phyloP scores from a whole-genome alignment of 2,329 filamentous ascomycete species.

The Ceratocystis eucalypticola region DNA sequence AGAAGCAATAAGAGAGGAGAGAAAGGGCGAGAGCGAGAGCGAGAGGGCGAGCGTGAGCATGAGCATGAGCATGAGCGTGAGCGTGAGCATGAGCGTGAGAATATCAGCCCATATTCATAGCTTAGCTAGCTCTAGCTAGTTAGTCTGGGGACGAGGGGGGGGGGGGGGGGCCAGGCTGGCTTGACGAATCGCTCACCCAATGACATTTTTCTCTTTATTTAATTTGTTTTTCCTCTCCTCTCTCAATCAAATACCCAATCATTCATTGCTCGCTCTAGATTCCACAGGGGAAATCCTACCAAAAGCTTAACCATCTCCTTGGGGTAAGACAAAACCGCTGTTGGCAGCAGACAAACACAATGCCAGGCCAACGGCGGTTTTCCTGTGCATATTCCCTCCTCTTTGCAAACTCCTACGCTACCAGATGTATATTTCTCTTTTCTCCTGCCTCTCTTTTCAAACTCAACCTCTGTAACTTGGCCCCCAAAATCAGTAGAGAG shows the following conservation, averaged over 20 bases:
- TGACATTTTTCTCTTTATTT: background rate
- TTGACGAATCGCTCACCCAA: background rate
- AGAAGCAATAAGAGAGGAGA: background rate
- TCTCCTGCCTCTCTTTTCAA: background rate
- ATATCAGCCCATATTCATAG: background rate
- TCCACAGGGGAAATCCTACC: background rate
- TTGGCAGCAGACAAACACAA: background rate
- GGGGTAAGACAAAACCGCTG: background rate
- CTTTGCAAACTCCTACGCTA: background rate
- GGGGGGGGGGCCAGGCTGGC: too few species aligned
- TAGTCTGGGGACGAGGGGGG: background rate
- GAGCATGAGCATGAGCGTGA: too few species aligned
- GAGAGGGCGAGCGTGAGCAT: too few species aligned
- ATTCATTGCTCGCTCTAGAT: background rate
- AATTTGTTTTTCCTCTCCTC: background rate
- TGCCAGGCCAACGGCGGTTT: background rate
- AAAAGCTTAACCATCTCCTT: constrained; percentile 9
- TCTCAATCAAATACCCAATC: background rate
- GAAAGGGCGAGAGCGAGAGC: too few species aligned
- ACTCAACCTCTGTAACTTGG: background rate
- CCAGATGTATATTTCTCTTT: background rate
- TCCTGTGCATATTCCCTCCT: background rate
- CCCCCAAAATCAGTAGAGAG: background rate
- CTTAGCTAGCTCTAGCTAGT: background rate
- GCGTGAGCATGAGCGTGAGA: background rate